Evolutionary conservation across 116 monocot genomes (phyloP).

Genomic region (Zostera marina): DNA sequence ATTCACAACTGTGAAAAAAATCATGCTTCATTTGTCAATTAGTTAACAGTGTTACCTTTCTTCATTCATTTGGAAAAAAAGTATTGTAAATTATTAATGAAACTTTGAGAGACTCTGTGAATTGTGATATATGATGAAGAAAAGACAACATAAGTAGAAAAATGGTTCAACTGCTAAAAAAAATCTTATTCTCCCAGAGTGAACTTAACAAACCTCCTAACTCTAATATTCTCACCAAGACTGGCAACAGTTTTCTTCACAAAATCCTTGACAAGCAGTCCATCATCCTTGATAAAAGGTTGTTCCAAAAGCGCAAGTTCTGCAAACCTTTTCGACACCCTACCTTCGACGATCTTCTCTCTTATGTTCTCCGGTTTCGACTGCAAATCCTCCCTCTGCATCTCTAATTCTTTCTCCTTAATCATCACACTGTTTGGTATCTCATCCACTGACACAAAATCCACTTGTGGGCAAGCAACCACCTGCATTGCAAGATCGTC

Average conservation of each 20-base stretch:
- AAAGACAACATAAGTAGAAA: neutral
- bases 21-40: too few species aligned
- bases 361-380: conserved; percentile 80
- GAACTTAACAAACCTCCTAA: conserved; percentile 66
- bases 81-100: too few species aligned
- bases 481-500: conserved; percentile 89
- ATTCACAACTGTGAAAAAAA: too few species aligned
- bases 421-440: conserved; percentile 36
- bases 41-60: too few species aligned
- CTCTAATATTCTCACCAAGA: conserved; percentile 86
- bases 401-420: conserved; percentile 83
- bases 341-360: conserved; percentile 90
- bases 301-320: conserved; percentile 82
- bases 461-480: conserved; percentile 76
- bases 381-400: conserved; percentile 77
- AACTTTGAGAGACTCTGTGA: too few species aligned
- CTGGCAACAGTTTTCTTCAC: conserved; percentile 82
- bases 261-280: conserved; percentile 77
- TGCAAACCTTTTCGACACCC: conserved; percentile 80
- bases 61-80: too few species aligned
- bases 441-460: conserved; percentile 71
- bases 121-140: neutral
- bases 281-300: conserved; percentile 82
- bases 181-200: conserved; percentile 51
- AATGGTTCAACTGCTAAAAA: neutral